Base-by-base conservation (phyloP, 2,329 filamentous ascomycete genomes). In the Chaetomiaceae sp. region DNA sequence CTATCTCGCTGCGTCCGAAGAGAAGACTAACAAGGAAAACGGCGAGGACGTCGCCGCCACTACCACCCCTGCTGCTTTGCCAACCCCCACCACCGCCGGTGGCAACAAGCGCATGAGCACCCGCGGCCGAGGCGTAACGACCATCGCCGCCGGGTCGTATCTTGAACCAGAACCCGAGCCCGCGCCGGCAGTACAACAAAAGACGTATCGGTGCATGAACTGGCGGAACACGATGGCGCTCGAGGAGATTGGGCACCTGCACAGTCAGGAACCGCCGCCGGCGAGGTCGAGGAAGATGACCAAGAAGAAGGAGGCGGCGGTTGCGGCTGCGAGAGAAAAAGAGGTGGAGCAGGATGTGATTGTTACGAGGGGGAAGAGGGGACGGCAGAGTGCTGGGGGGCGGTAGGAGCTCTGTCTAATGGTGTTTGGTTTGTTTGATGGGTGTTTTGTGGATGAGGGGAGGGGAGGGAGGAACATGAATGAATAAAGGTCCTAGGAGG, bases 141-240 rank as follows among this genome's bases (percentile, higher is more conserved):
- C 53, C 48, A 51, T 52, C 8, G 29, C 39, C 33, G 51, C 47
- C 6, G 29, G 2, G 9, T 12, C 27, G 14, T 7, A 4, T 6
- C 14, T 31, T 3, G 20, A 38, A 15, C 36, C 49, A 6, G 36
- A 33, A 6, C 29, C 23, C 6, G 14, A 71, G 77, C 61, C 65
- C 72, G 55, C 68, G 71, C 77, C 37, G 23, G 42, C 19, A 4
- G 17, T 19, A 2, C 15, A 15, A 5, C 37, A 60, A 6, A 65
- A 67, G 3, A 65, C 63, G 44, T 77, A 78, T 64, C 72, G 79
- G 23, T 82, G 80, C 61, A 67, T 79, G 47, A 68, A 69, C 40
- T 83, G 79, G 79, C 67, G 76, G 62, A 84, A 84, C 57, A 78
- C 75, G 22, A 81, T 76, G 66, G 80, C 79, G 6, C 61, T 81